A percentile compares a stretch with the other conserved stretches of the same genome.
Conservation (phyloP, 257 asterid species). For the Knoxia roxburghii region DNA sequence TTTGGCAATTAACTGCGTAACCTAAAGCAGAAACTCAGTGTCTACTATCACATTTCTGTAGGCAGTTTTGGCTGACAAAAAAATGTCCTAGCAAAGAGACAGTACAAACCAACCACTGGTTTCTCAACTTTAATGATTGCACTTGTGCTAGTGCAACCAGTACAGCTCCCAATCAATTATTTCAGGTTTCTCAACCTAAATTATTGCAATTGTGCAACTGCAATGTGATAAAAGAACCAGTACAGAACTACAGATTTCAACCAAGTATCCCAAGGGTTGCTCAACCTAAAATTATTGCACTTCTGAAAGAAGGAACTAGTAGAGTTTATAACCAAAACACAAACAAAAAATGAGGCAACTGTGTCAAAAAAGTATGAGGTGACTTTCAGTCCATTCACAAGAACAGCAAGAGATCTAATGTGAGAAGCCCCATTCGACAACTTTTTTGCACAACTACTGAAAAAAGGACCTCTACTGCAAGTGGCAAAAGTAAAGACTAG, state of each 20-base stretch:
- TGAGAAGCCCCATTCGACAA: conserved; percentile 9
- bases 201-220: too few species aligned
- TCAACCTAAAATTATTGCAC: not conserved
- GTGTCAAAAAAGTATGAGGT: conserved; percentile 9
- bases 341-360: conserved; percentile 8
- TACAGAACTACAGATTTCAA: too few species aligned
- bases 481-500: conserved; percentile 13
- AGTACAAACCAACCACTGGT: not conserved
- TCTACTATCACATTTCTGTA: not conserved
- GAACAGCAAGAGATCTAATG: conserved; percentile 12
- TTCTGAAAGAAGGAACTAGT: not conserved
- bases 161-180: not conserved
- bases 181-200: not conserved
- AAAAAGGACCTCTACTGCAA: conserved; percentile 18
- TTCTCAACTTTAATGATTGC: not conserved
- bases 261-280: not conserved
- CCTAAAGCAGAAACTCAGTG: not conserved
- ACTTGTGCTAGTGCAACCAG: not conserved
- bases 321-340: not conserved
- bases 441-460: conserved; percentile 16
- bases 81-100: not conserved
- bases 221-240: not conserved
- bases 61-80: too few species aligned
- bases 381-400: conserved; percentile 17
- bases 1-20: too few species aligned